Evolutionary conservation across 2,329 filamentous ascomycete genomes (phyloP), one percentile per base, ranked within the genome.

Genomic region (Triangularia setosa): DNA sequence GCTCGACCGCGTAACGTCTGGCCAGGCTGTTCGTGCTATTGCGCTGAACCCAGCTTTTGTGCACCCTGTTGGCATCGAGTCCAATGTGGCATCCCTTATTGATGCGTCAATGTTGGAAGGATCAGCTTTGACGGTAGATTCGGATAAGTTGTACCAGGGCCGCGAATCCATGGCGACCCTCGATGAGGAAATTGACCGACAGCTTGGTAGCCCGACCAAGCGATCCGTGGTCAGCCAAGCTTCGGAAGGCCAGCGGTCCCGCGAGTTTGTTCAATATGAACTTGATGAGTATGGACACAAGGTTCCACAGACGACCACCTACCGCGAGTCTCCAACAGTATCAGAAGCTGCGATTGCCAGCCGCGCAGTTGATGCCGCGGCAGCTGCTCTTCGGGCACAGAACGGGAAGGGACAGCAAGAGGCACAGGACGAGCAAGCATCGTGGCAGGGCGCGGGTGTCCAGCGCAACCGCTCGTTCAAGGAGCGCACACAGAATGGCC

Each of bases 51-150:
- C 92, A 1, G 84, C 91, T 69, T 89, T 92, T 72, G 84, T 96
- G 2, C 87, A 93, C 30, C 70, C 88, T 86, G 1, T 87, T 86
- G 92, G 85, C 1, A 88, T 96, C 0, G 93, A 97, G 76, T 97
- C 93, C 14, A 91, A 90, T 9, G 93, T 98, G 11, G 94, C 94
- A 7, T 97, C 93, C 16, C 80, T 98, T 6, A 80, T 89, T 1
- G 90, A 95, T 70, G 92, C 93, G 18, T 94, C 92, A 0, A 79
- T 84, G 75, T 74, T 86, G 16, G 84, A 86, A 4, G 84, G 84
- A 60, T 96, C 92, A 1, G 85, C 89, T 12, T 74, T 97, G 61
- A 93, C 87, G 2, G 79, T 78, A 14, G 82, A 81, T 9, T 88
- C 86, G 12, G 81, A 80, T 30, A 81, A 84, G 25, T 63, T 35